Evolutionary conservation across 345 rosid genomes (phyloP), one percentile per base, ranked within the genome.

Genomic region (Pugionium dolabratum): DNA sequence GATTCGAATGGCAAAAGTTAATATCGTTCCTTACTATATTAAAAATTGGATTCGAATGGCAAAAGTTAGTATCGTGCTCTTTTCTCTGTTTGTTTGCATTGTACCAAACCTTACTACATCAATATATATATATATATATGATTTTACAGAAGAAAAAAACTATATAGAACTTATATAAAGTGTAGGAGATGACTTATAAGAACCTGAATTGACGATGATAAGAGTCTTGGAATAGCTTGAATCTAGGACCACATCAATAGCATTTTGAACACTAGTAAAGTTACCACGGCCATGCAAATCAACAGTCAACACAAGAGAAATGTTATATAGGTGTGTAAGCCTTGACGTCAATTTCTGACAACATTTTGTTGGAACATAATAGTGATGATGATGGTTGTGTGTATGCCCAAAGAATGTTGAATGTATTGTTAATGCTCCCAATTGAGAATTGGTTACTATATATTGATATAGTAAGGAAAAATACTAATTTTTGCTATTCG

Each of bases 251-350:
- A 68, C 76, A 52, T 89, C 93, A 6, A 89, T 75, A 1, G 98
- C 96, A 43, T 81, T 70, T 77, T 92, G 96, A 60, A 87, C 70
- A 29, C 79, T 85, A 39, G 77, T 89, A 55, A 89, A 87, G 69
- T 87, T 78, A 36, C 79, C 89, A 58, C 95, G 87, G 33, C 93
- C 92, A 3, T 70, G 71, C 36, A 54, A 49, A 80, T 80, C 93
- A 32, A 92, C 95, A 1, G 85, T 84, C 63, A 87, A 62, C 26
- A 87, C 80, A 58, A 65, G 82, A 9, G 86, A 75, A 29, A 80
- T 62, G 39, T 50, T 54, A 59, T 80, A 73, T 9, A 39, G 52
- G 56, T 64, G 37, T 46, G 76, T 59, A 9, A 88, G 74, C 54
- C 52, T 69, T 29, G 83, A 73, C 31, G 59, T 70, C 85, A 84